These are phyloP conservation scores for Lolium multiflorum DNA, from an alignment of 176 grass and related monocot species.

Conservation along the genomic window DNA sequence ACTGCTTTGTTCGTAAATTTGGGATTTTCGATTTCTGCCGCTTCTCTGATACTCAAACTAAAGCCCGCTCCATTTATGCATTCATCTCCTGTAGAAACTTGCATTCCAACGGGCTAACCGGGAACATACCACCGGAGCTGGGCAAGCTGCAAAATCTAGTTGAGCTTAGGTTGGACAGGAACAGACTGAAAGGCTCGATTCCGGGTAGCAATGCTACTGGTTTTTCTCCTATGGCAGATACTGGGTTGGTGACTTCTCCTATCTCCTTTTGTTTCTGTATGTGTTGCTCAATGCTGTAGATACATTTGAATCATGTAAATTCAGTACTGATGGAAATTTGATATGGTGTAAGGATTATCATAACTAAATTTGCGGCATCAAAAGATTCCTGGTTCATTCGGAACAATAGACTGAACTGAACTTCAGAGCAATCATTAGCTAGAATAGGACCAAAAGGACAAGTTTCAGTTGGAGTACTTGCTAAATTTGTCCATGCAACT, in stretches of 20 bases:
- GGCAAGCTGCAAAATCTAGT: constrained; percentile 82
- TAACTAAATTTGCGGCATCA: background rate
- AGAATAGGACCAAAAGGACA: background rate
- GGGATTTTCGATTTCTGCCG: background rate
- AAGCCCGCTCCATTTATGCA: background rate
- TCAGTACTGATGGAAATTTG: background rate
- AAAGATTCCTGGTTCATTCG: background rate
- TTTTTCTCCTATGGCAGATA: constrained; percentile 62
- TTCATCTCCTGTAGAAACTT: constrained; percentile 67
- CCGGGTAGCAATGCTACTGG: constrained; percentile 53
- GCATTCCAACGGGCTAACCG: constrained; percentile 83
- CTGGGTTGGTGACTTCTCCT: constrained; percentile 52
- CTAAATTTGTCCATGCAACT: background rate
- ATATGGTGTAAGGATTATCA: background rate
- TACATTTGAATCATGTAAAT: background rate
- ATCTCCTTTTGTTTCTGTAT: background rate
- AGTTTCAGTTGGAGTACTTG: background rate
- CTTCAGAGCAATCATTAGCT: background rate
- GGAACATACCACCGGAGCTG: constrained; percentile 73
- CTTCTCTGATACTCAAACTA: constrained; percentile 29
- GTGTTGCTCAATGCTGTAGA: background rate
- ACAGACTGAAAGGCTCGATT: constrained; percentile 79
- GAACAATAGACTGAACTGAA: constrained; percentile 4
- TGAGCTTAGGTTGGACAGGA: constrained; percentile 83
- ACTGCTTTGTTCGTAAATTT: constrained; percentile 17